Evolutionary conservation across 345 rosid genomes (phyloP).

Genomic region (Populus pruinosa): DNA sequence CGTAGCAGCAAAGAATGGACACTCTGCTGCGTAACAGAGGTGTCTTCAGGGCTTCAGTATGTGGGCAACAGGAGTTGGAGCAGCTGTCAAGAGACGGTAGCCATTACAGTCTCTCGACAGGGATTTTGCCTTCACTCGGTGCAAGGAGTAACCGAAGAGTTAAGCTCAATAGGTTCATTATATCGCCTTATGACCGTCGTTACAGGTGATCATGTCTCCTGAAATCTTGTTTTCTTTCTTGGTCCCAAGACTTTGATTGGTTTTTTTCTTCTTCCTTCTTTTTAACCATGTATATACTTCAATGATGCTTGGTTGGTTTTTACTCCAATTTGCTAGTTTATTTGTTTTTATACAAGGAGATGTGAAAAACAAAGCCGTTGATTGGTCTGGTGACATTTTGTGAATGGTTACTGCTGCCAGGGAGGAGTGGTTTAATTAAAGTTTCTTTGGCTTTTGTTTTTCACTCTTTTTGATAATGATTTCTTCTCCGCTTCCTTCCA

Average conservation of each 20-base stretch:
- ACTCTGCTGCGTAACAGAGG: conserved; percentile 20
- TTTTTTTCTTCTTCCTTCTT: background rate
- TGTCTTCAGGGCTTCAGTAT: conserved; percentile 35
- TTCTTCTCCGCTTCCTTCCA: too few species aligned
- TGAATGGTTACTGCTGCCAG: too few species aligned
- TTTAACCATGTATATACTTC: too few species aligned
- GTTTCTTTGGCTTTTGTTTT: too few species aligned
- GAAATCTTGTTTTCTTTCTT: background rate
- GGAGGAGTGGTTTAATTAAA: too few species aligned
- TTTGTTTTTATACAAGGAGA: background rate
- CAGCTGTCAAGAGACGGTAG: conserved; percentile 80
- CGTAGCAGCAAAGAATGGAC: conserved; percentile 11
- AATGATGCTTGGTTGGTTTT: conserved; percentile 4
- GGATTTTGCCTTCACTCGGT: conserved; percentile 84
- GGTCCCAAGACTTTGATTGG: background rate
- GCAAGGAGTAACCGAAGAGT: conserved; percentile 77
- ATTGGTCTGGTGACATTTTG: background rate
- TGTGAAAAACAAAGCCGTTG: background rate
- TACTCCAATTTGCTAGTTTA: background rate
- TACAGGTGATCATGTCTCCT: conserved; percentile 48
- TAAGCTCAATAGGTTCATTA: conserved; percentile 51
- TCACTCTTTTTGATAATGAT: too few species aligned
- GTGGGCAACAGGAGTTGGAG: conserved; percentile 67
- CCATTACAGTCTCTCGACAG: conserved; percentile 80
- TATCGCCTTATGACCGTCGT: conserved; percentile 81